These are phyloP conservation scores for Hypoxylon rubiginosum DNA, from an alignment of 2,329 filamentous ascomycete species.

Conservation along the genomic window DNA sequence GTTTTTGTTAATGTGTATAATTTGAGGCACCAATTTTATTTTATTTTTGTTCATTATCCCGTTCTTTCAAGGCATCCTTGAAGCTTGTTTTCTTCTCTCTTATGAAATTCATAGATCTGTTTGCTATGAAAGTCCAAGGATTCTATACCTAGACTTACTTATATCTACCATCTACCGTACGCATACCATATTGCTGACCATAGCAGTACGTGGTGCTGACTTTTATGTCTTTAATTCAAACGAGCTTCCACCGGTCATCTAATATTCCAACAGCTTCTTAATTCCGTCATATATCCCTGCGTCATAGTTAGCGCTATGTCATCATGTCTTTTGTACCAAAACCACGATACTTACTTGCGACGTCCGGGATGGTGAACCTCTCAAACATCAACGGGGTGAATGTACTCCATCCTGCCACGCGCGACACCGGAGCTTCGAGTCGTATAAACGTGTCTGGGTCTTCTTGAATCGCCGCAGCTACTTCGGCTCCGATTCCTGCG, in stretches of 20 bases:
- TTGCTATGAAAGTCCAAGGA: too few species aligned
- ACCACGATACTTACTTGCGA: slow-evolving; percentile 77
- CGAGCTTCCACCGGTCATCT: slow-evolving; percentile 24
- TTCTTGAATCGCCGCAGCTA: slow-evolving; percentile 89
- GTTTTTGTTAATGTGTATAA: background rate
- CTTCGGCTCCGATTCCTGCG: slow-evolving; percentile 88
- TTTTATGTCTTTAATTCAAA: slow-evolving; percentile 3
- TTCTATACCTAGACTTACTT: too few species aligned
- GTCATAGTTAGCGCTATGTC: slow-evolving; percentile 44
- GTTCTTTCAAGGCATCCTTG: too few species aligned
- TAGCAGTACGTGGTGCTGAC: background rate
- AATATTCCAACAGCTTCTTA: slow-evolving; percentile 76
- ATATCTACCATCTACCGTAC: background rate
- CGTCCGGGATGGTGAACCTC: slow-evolving; percentile 84
- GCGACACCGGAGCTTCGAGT: slow-evolving; percentile 85
- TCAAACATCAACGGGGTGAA: slow-evolving; percentile 86
- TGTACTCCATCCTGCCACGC: slow-evolving; percentile 91
- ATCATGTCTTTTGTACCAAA: slow-evolving; percentile 14
- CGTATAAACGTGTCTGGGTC: slow-evolving; percentile 80
- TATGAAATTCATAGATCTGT: too few species aligned
- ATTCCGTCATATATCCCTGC: slow-evolving; percentile 79
- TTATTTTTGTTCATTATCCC: too few species aligned
- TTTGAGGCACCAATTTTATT: too few species aligned
- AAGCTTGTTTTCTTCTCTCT: too few species aligned
- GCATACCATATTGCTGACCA: background rate